Evolutionary conservation across 371 early-diverging fungal genomes (phyloP), one percentile per base, ranked within the genome.

Genomic region (Amoeboaphelidium protococcarum): DNA sequence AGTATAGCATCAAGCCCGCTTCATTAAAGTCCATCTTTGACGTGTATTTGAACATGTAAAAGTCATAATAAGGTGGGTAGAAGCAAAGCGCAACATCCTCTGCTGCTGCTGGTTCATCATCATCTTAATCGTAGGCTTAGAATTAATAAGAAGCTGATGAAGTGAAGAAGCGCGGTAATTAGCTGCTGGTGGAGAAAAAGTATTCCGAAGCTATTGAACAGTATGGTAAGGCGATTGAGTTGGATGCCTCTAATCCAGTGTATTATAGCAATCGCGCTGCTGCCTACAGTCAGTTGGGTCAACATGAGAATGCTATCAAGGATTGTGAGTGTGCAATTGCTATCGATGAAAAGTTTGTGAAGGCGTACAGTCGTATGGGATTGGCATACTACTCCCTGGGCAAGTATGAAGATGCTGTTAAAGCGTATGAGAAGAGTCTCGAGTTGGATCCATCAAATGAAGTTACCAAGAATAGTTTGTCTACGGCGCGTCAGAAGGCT

Each of bases 231-330:
- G 95, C 95, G 40, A 91, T 94, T 54, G 75, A 61, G 25, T 60
- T 87, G 41, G 76, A 86, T 58, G 54, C 59, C 13, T 62, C 56
- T 47, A 87, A 85, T 52, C 87, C 92, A 23, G 83, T 94, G 13
- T 94, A 82, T 66, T 91, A 76, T 56, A 76, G 83, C 23, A 94
- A 94, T 75, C 82, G 87, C 55, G 88, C 95, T 48, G 95, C 95
- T 31, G 92, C 95, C 2, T 76, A 86, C 64, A 79, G 78, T 52
- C 87, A 87, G 63, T 66, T 66, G 50, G 78, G 77, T 23, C 73
- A 87, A 48, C 82, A 85, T 58, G 72, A 76, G 26, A 73, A 73
- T 52, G 90, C 95, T 4, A 77, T 88, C 22, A 68, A 65, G 22
- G 95, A 94, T 59, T 77, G 88, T 26, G 68, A 73, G 53, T 66